Conservation (phyloP, 2,329 filamentous ascomycete genomes). For the Talaromyces sp. region DNA sequence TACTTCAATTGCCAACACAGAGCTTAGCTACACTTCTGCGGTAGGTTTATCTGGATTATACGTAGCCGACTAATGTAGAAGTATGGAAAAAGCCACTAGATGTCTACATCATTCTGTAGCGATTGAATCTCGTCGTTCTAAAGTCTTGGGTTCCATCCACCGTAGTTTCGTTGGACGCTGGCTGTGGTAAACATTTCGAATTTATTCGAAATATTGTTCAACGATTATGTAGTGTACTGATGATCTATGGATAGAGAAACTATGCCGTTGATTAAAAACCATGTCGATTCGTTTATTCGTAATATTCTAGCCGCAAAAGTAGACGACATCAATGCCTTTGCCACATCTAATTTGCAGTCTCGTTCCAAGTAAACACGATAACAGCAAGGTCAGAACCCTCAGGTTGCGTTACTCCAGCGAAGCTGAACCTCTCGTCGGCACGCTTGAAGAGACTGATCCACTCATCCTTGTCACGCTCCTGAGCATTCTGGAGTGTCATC, state of each 20-base stretch:
- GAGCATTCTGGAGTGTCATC: constrained; percentile 27
- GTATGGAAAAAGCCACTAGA: neutral
- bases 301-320: neutral
- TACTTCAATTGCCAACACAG: neutral
- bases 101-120: neutral
- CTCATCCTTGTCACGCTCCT: constrained; percentile 26
- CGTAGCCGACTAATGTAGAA: neutral
- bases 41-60: neutral
- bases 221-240: neutral
- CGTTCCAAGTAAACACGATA: neutral
- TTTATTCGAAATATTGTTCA: no score
- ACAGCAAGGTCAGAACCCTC: neutral
- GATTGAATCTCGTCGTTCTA: neutral
- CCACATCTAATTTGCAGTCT: neutral
- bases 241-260: neutral
- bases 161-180: neutral
- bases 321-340: neutral
- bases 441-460: constrained; percentile 22
- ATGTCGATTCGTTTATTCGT: neutral
- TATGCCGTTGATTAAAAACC: neutral
- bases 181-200: no score
- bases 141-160: neutral
- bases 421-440: constrained; percentile 17
- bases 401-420: constrained; percentile 6
- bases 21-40: neutral